Conservation (phyloP, 495 filamentous ascomycete species). For the Aspergillus carlsbadensis region DNA sequence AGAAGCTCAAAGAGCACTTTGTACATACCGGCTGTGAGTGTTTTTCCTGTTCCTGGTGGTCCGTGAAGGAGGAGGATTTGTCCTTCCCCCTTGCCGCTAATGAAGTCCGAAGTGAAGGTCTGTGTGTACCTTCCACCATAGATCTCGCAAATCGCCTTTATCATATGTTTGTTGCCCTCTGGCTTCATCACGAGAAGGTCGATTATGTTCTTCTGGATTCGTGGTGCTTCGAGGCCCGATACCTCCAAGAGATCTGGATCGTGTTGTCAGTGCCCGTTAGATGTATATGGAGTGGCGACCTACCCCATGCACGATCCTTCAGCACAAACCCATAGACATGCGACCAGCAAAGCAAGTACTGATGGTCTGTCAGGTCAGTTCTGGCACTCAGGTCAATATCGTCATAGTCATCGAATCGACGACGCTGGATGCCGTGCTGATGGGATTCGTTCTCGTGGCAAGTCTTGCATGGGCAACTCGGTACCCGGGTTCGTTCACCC, state of each 20-base stretch:
- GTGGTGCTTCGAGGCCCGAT: neutral
- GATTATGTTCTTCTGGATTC: neutral
- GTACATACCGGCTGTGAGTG: slow-evolving; percentile 18
- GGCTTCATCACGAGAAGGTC: neutral
- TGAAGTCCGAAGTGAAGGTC: slow-evolving; percentile 2
- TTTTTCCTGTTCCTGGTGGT: slow-evolving; percentile 23
- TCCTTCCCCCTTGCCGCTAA: slow-evolving; percentile 19
- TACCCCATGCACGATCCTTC: neutral
- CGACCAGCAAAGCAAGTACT: neutral
- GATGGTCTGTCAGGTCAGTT: neutral
- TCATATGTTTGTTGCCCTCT: neutral
- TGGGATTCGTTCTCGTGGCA: too few relatives aligned
- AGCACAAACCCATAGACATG: neutral
- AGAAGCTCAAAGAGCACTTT: too few relatives aligned
- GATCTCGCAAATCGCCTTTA: neutral
- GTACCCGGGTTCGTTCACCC: too few relatives aligned
- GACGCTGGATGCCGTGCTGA: too few relatives aligned
- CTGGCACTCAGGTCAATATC: neutral
- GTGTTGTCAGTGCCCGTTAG: neutral
- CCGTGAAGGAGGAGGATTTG: slow-evolving; percentile 20
- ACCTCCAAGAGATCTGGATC: neutral
- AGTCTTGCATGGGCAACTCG: too few relatives aligned
- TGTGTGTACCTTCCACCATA: neutral
- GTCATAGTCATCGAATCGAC: neutral
- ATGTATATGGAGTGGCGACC: neutral